Conservation (phyloP, 345 rosid genomes). For the Populus euphratica region DNA sequence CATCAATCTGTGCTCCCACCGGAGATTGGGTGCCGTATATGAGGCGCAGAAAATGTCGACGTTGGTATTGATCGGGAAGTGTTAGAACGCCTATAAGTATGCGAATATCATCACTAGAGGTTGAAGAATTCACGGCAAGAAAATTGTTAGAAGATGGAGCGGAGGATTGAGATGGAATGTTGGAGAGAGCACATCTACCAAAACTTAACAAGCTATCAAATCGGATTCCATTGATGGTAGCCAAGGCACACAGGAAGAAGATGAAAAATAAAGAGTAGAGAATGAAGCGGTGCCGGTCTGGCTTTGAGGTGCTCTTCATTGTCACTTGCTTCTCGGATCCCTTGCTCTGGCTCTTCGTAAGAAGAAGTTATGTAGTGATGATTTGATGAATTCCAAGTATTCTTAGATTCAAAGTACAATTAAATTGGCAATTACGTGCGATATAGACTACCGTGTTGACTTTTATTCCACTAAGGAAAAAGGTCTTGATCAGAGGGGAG, state of each 20-base stretch:
- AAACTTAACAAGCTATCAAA: conserved; percentile 45
- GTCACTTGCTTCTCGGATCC: background rate
- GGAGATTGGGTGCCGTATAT: conserved; percentile 61
- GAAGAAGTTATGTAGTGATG: background rate
- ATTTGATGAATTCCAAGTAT: conserved; percentile 5
- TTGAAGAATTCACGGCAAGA: conserved; percentile 9
- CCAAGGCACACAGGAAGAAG: conserved; percentile 54
- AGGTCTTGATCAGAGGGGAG: conserved; percentile 15
- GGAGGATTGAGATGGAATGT: conserved; percentile 9
- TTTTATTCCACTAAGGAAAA: conserved; percentile 18
- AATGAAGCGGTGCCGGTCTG: conserved; percentile 35
- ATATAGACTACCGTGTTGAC: conserved; percentile 27
- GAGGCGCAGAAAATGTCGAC: conserved; percentile 66
- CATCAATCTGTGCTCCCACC: conserved; percentile 47
- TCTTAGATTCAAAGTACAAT: conserved; percentile 13
- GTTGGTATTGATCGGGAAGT: conserved; percentile 73
- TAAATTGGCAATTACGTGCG: conserved; percentile 25
- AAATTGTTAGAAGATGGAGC: conserved; percentile 13
- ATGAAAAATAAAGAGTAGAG: conserved; percentile 56
- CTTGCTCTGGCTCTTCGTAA: background rate
- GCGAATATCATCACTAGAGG: conserved; percentile 44
- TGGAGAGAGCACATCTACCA: conserved; percentile 42
- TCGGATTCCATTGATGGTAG: conserved; percentile 53
- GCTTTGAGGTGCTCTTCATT: conserved; percentile 27
- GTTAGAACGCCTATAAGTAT: conserved; percentile 75